Evolutionary conservation across 2,329 filamentous ascomycete species (phyloP), one percentile per base, ranked within the genome.

Genomic region (Penicillium sp.): DNA sequence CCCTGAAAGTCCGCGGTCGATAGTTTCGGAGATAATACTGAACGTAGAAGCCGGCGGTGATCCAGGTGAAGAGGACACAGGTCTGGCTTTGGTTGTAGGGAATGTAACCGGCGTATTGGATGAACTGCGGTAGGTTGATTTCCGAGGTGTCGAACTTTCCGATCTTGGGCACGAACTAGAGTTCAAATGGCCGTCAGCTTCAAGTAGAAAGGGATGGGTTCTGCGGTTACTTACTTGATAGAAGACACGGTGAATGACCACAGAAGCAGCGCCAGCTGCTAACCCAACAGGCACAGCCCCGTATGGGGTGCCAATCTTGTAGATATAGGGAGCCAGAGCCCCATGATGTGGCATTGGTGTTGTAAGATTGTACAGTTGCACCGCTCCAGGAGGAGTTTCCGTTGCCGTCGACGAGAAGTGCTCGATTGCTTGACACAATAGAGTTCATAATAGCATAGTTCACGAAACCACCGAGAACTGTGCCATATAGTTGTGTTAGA

Each of bases 391-490:
- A 74, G 16, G 70, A 70, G 62, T 79, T 78, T 20, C 82, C 82
- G 48, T 81, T 71, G 5, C 72, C 70, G 39, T 77, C 66, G 3
- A 66, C 60, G 2, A 84, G 77, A 2, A 83, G 70, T 0, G 74
- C 79, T n/a, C 76, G 75, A 51, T 84, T 79, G 35, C 69, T 69
- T 4, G 63, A 73, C 1, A 84, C 79, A 38, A 85, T 83, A 13
- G 77, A 77, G 18, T 77, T 79, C 82, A 85, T 84, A 48, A 84
- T 75, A 11, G 75, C 79, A 54, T 83, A 84, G 70, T 82, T 82
- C 63, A 84, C 65, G 49, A 79, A 79, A 0, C 76, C 81, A 8
- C 82, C 82, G 0, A 85, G 70, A 1, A 84, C 62, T 0, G 81
- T 84, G 16, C 81, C 82, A 59, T 81, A 84, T 5, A 84, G 73